These are phyloP conservation scores for Candida coleopterorum DNA, from an alignment of 805 yeast species.

Conservation along the genomic window DNA sequence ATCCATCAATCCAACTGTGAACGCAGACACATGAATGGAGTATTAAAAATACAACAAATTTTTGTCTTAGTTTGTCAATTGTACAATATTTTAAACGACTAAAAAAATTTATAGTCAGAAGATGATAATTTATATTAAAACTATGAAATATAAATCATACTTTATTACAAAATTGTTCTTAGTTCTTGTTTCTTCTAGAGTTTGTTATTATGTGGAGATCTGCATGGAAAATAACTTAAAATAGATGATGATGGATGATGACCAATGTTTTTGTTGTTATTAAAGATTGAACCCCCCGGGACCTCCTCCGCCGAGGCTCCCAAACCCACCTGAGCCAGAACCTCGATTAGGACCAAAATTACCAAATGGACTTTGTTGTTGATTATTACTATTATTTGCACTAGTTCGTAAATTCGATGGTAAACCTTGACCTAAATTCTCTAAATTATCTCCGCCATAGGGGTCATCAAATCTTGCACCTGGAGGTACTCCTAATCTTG, in stretches of 20 bases:
- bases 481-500: conserved; percentile 34
- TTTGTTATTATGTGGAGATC: background rate
- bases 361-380: background rate
- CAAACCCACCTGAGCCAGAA: conserved; percentile 5
- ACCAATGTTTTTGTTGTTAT: background rate
- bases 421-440: conserved; percentile 41
- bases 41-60: too few relatives aligned
- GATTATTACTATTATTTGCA: conserved; percentile 12
- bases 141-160: too few relatives aligned
- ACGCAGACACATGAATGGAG: too few relatives aligned
- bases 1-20: too few relatives aligned
- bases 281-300: conserved; percentile 5
- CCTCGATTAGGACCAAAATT: conserved; percentile 8
- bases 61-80: too few relatives aligned
- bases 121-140: too few relatives aligned
- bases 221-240: background rate
- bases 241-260: too few relatives aligned
- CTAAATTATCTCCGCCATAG: conserved; percentile 38
- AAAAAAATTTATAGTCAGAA: too few relatives aligned
- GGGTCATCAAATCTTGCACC: conserved; percentile 56
- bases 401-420: conserved; percentile 34
- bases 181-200: background rate
- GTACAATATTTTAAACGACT: too few relatives aligned
- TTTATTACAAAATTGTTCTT: too few relatives aligned
- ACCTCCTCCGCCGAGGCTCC: conserved; percentile 12